These are phyloP conservation scores for Cantharellus anzutake DNA, from an alignment of 768 basidiomycete genomes.

Conservation along the genomic window DNA sequence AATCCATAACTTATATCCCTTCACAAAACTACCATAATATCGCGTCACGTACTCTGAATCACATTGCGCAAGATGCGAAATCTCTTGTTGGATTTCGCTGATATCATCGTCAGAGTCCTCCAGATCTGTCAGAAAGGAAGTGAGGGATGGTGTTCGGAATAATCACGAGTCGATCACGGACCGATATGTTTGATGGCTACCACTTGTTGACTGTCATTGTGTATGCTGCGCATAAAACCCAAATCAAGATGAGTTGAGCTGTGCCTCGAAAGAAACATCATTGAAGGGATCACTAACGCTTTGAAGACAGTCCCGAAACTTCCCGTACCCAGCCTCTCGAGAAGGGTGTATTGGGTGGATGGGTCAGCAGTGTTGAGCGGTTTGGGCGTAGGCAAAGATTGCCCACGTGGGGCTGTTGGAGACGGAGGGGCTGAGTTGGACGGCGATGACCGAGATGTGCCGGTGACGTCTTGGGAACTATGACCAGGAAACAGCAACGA, in stretches of 20 bases:
- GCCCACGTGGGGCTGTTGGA: not conserved
- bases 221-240: constrained; percentile 28
- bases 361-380: constrained; percentile 30
- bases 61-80: constrained; percentile 86
- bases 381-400: not conserved
- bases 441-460: not conserved
- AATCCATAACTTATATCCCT: constrained; percentile 96
- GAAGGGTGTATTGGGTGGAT: constrained; percentile 74
- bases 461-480: not conserved
- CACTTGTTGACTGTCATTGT: constrained; percentile 82
- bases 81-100: constrained; percentile 95
- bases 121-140: constrained; percentile 37
- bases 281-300: constrained; percentile 27
- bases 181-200: constrained; percentile 99
- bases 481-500: not conserved
- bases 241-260: not conserved
- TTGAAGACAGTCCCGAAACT: constrained; percentile 97
- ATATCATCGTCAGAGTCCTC: constrained; percentile 99
- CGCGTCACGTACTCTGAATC: constrained; percentile 93
- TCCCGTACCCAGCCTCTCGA: constrained; percentile 94
- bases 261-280: not conserved
- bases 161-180: constrained; percentile 20
- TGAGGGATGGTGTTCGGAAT: not conserved
- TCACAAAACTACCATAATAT: constrained; percentile 94
- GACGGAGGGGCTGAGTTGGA: not conserved